These are phyloP conservation scores for Suillus lakei DNA, from an alignment of 768 basidiomycete genomes.

Conservation along the genomic window DNA sequence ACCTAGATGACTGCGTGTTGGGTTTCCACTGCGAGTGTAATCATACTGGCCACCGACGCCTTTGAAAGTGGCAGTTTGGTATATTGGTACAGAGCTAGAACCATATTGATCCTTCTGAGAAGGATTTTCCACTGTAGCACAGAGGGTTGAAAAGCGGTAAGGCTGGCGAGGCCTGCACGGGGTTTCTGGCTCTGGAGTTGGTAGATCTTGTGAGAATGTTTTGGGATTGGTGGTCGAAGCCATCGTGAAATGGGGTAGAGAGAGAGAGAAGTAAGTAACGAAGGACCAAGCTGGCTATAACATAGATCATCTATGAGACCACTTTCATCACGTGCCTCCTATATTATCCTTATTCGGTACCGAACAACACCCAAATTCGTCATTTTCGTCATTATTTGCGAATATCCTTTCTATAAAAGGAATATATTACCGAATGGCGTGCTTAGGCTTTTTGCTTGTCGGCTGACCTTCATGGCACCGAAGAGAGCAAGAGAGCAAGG, in stretches of 20 bases:
- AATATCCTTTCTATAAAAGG: background rate
- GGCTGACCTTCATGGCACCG: slow-evolving; percentile 43
- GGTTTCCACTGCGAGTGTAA: slow-evolving; percentile 95
- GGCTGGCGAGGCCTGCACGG: slow-evolving; percentile 70
- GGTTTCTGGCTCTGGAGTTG: slow-evolving; percentile 84
- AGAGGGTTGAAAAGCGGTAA: slow-evolving; percentile 88
- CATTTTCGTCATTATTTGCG: background rate
- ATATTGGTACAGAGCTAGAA: slow-evolving; percentile 93
- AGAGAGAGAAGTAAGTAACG: background rate
- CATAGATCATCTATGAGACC: slow-evolving; percentile 3
- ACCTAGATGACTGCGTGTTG: slow-evolving; percentile 95
- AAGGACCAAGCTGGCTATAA: background rate
- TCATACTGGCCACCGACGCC: slow-evolving; percentile 89
- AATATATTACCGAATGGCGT: slow-evolving; percentile 5
- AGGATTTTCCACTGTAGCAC: slow-evolving; percentile 91
- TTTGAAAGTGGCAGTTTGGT: slow-evolving; percentile 98
- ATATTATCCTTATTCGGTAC: slow-evolving; percentile 2
- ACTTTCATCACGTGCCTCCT: slow-evolving; percentile 5
- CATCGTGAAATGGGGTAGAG: slow-evolving; percentile 13
- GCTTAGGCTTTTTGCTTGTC: background rate
- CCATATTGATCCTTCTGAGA: slow-evolving; percentile 95
- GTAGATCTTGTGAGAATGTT: slow-evolving; percentile 53
- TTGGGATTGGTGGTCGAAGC: slow-evolving; percentile 14
- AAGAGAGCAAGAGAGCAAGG: slow-evolving; percentile 55
- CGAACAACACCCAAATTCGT: background rate